phyloP scores from a whole-genome alignment of 495 filamentous ascomycete genomes.

The Penicillium samsonianum region DNA sequence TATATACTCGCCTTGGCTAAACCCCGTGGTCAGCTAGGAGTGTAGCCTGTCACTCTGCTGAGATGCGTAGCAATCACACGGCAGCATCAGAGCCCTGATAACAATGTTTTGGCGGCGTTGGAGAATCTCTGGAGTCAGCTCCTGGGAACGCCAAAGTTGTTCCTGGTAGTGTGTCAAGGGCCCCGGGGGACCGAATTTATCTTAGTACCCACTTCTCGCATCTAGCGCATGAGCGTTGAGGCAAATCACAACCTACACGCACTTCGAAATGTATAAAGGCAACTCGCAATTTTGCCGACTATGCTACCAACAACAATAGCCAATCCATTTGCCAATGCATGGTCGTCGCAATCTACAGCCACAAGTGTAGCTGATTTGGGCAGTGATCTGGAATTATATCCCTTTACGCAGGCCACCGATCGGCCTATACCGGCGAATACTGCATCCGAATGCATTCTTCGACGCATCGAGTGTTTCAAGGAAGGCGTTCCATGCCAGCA shows the following conservation, averaged over 20 bases:
- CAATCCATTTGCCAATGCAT: conserved; percentile 1
- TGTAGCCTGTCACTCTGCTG: conserved; percentile 1
- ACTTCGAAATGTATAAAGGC: background rate
- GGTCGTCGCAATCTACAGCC: background rate
- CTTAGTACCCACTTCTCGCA: background rate
- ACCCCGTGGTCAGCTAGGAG: background rate
- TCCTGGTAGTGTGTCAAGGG: conserved; percentile 5
- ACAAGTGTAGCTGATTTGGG: conserved; percentile 1
- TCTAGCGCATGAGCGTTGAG: background rate
- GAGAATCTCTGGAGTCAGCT: background rate
- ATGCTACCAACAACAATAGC: background rate
- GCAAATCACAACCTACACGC: conserved; percentile 1
- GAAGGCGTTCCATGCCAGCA: background rate
- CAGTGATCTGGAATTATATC: conserved; percentile 5
- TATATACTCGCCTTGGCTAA: conserved; percentile 5
- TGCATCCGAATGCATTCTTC: background rate
- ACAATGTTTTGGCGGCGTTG: background rate
- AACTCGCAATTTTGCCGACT: conserved; percentile 4
- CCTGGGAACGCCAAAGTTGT: conserved; percentile 3
- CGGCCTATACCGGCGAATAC: background rate
- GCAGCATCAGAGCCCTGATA: background rate
- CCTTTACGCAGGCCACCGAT: conserved; percentile 1
- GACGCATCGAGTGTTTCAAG: background rate
- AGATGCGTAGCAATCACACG: conserved; percentile 1
- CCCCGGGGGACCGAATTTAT: background rate